Conservation (phyloP, 2,329 filamentous ascomycete species). For the Leptographium lundbergii region DNA sequence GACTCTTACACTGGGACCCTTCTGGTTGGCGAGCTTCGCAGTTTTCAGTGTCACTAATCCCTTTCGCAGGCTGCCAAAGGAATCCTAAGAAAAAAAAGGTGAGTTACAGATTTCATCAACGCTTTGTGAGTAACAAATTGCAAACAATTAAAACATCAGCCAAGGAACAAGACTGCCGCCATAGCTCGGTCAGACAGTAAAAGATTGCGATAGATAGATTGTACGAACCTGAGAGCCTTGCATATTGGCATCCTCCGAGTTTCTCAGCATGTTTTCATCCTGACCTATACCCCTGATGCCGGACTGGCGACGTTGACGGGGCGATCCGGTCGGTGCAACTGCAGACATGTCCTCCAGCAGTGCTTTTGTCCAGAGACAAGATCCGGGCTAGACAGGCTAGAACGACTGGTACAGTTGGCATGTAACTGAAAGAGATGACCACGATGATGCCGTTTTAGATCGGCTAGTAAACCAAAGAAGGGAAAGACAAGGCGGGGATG, state of each 20-base stretch:
- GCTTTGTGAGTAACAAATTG: not conserved
- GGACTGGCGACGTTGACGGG: slow-evolving; percentile 23
- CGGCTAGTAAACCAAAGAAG: slow-evolving; percentile 10
- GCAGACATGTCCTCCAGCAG: slow-evolving; percentile 24
- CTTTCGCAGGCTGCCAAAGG: slow-evolving; percentile 24
- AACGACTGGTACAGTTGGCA: not conserved
- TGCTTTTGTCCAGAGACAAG: not conserved
- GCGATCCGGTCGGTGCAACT: slow-evolving; percentile 27
- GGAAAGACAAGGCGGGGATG: not conserved
- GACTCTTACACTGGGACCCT: slow-evolving; percentile 34
- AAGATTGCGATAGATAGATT: not conserved
- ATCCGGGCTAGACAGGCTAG: slow-evolving; percentile 13
- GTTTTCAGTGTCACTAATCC: slow-evolving; percentile 34
- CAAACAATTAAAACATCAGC: not conserved
- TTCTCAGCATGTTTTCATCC: slow-evolving; percentile 24
- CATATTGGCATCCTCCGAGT: slow-evolving; percentile 22
- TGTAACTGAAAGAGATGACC: slow-evolving; percentile 11
- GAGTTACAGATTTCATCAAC: not conserved
- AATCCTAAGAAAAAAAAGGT: slow-evolving; percentile 4
- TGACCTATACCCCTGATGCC: slow-evolving; percentile 19
- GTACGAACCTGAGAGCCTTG: slow-evolving; percentile 19
- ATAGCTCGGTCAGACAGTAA: not conserved
- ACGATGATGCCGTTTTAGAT: slow-evolving; percentile 12
- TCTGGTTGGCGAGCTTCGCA: slow-evolving; percentile 43
- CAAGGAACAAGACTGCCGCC: not conserved